A percentile compares a stretch with the other conserved stretches of the same genome.
These are phyloP conservation scores for Rhodofomes roseus DNA, from an alignment of 1,284 basidiomycete genomes.

Conservation along the genomic window DNA sequence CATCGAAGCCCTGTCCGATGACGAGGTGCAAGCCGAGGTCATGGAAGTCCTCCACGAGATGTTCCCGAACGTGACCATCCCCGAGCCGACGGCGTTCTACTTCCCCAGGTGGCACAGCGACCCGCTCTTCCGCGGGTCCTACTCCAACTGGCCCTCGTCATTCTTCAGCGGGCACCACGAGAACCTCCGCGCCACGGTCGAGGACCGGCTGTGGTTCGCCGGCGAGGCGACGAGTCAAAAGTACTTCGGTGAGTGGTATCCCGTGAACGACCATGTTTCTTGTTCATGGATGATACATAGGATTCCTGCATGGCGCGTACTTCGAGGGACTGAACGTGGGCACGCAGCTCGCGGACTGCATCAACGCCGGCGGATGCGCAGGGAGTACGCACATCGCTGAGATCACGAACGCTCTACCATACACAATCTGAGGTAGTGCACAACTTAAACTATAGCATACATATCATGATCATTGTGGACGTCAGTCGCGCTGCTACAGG, in stretches of 20 bases:
- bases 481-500: background rate
- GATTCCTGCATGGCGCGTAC: constrained; percentile 34
- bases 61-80: constrained; percentile 51
- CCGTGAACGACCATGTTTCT: background rate
- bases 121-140: constrained; percentile 60
- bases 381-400: constrained; percentile 22
- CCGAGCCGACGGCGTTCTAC: constrained; percentile 48
- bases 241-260: constrained; percentile 45
- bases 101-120: constrained; percentile 54
- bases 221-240: constrained; percentile 58
- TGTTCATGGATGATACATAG: constrained; percentile 11
- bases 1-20: constrained; percentile 48
- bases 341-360: constrained; percentile 34
- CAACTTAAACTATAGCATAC: background rate
- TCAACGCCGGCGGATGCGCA: constrained; percentile 27
- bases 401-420: constrained; percentile 19
- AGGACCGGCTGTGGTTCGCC: constrained; percentile 52
- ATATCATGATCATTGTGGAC: background rate
- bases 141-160: constrained; percentile 62
- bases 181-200: constrained; percentile 52
- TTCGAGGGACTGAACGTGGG: constrained; percentile 33
- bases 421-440: background rate
- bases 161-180: constrained; percentile 48
- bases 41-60: constrained; percentile 51
- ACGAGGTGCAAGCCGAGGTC: constrained; percentile 47